A percentile compares a stretch with the other conserved stretches of the same genome.
phyloP scores from a whole-genome alignment of 2,329 filamentous ascomycete species.

The Elsinoe ampelina region DNA sequence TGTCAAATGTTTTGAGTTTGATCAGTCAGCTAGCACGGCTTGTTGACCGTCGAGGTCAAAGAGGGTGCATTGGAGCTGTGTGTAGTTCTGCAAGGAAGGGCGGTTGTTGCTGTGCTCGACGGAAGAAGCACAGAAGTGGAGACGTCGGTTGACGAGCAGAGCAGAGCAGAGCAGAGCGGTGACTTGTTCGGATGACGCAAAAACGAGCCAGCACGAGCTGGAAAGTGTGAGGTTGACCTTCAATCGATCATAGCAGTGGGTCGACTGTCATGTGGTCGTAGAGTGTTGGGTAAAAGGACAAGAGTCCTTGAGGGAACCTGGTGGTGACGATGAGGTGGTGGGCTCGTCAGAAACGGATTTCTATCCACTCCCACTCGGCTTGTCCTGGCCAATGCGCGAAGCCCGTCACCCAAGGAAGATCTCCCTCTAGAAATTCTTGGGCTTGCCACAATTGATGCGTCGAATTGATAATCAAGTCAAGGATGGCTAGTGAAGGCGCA shows the following conservation, averaged over 20 bases:
- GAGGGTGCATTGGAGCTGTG: not conserved
- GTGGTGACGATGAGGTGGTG: slow-evolving; percentile 10
- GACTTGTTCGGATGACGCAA: not conserved
- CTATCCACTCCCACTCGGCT: slow-evolving; percentile 1
- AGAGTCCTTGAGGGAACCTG: not conserved
- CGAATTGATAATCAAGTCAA: not conserved
- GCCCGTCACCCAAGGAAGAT: not conserved
- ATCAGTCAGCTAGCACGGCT: not conserved
- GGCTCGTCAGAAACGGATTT: slow-evolving; percentile 10
- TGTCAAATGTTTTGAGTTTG: not conserved
- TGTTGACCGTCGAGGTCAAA: not conserved
- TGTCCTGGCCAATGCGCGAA: slow-evolving; percentile 2
- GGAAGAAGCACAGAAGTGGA: slow-evolving; percentile 12
- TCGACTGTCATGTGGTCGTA: not conserved
- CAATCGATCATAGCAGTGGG: not conserved
- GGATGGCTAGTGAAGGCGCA: not conserved
- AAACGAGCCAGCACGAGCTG: not conserved
- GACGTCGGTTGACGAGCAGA: slow-evolving; percentile 2
- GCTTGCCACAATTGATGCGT: not conserved
- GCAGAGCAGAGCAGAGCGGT: not conserved
- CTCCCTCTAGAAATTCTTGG: not conserved
- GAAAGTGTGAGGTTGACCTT: not conserved
- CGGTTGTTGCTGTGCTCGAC: slow-evolving; percentile 12
- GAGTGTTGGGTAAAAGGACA: not conserved
- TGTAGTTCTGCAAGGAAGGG: slow-evolving; percentile 1